Evolutionary conservation across 2,329 filamentous ascomycete species (phyloP).

Genomic region (Pseudopyricularia cyperi): DNA sequence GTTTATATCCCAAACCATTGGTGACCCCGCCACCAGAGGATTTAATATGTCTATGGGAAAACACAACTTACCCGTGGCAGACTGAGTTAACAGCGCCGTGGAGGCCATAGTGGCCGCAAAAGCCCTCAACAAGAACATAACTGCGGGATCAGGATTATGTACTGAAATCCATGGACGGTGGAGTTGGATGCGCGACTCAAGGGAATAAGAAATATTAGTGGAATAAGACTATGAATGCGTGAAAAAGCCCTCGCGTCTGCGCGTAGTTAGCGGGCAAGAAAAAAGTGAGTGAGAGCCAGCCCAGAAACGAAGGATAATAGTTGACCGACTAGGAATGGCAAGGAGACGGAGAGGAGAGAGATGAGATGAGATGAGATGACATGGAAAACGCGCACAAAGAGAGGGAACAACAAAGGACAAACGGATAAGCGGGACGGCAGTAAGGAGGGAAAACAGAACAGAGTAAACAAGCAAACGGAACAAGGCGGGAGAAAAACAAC

Average conservation of each 20-base stretch:
- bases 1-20: slow-evolving; percentile 9
- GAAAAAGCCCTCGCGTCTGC: not conserved
- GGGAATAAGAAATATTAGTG: not conserved
- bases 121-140: slow-evolving; percentile 16
- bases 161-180: slow-evolving; percentile 7
- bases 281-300: not conserved
- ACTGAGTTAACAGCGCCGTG: slow-evolving; percentile 11
- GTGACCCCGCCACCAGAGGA: slow-evolving; percentile 3
- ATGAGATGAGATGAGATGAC: slow-evolving; percentile 1
- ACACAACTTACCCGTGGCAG: slow-evolving; percentile 13
- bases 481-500: slow-evolving; percentile 2
- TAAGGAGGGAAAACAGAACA: not conserved
- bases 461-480: not conserved
- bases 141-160: slow-evolving; percentile 5
- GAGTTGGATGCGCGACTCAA: not conserved
- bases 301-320: not conserved
- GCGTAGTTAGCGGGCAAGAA: not conserved
- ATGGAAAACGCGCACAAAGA: not conserved
- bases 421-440: not conserved
- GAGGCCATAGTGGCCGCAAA: slow-evolving; percentile 14
- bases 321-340: slow-evolving; percentile 2
- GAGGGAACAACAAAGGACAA: not conserved
- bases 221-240: not conserved
- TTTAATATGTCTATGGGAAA: not conserved
- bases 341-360: no score